Percentiles rank a stretch among this genome's conserved stretches.
These are phyloP conservation scores for Guadua angustifolia DNA, from an alignment of 176 grass and related monocot genomes.

Conservation along the genomic window DNA sequence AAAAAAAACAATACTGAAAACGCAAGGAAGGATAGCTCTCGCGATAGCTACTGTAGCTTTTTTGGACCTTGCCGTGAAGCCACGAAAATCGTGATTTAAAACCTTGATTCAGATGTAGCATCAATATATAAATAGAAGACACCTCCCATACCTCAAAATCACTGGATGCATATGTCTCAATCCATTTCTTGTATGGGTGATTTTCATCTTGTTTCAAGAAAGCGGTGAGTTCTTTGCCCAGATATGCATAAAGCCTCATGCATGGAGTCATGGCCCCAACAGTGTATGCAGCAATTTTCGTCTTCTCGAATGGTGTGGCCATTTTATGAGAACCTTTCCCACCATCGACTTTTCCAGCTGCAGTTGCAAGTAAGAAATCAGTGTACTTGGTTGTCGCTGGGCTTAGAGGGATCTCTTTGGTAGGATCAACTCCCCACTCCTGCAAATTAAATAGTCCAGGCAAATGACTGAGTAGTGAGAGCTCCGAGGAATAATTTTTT, in stretches of 20 bases:
- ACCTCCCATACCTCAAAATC: conserved; percentile 74
- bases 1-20: too few relatives aligned
- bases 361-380: conserved; percentile 86
- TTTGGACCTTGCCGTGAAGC: too few relatives aligned
- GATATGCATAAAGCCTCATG: conserved; percentile 92
- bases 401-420: conserved; percentile 65
- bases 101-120: conserved; percentile 17
- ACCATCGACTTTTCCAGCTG: conserved; percentile 84
- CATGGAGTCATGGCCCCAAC: conserved; percentile 91
- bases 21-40: too few relatives aligned
- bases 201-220: conserved; percentile 62
- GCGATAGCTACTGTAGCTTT: too few relatives aligned
- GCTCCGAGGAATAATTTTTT: background rate
- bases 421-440: conserved; percentile 89
- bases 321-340: conserved; percentile 85
- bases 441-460: conserved; percentile 51
- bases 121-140: background rate
- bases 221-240: conserved; percentile 70
- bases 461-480: conserved; percentile 10
- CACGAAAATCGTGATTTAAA: too few relatives aligned
- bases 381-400: conserved; percentile 80
- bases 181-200: conserved; percentile 90
- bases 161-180: conserved; percentile 67
- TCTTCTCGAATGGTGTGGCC: conserved; percentile 97
- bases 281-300: conserved; percentile 93